A percentile compares a stretch with the other conserved stretches of the same genome.
phyloP scores from a whole-genome alignment of 352 stramenopile species.

The Pelagophyceae sp. region DNA sequence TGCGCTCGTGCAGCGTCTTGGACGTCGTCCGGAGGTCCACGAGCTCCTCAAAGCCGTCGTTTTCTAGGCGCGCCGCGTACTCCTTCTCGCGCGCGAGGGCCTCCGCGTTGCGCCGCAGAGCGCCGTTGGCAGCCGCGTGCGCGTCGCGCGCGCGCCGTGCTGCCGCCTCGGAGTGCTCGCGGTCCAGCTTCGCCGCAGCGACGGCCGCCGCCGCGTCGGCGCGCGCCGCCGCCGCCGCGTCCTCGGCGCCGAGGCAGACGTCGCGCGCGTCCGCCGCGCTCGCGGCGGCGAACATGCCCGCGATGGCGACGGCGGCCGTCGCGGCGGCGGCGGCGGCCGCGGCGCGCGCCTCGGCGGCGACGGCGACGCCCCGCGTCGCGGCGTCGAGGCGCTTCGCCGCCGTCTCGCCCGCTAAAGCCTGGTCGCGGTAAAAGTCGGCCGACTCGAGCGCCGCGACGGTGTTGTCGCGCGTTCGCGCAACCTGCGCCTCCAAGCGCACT shows the following conservation, averaged over 20 bases:
- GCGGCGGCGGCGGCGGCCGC: background rate
- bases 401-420: no score
- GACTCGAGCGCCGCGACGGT: background rate
- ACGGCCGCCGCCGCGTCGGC: slow-evolving; percentile 3
- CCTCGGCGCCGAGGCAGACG: background rate
- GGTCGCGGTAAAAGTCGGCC: no score
- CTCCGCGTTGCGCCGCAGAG: background rate
- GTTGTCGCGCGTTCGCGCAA: background rate
- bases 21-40: background rate
- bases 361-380: background rate
- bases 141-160: background rate
- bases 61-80: background rate
- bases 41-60: background rate
- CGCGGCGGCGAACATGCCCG: background rate
- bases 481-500: no score
- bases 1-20: background rate
- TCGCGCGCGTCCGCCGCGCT: background rate
- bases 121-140: background rate
- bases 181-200: background rate
- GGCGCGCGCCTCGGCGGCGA: background rate
- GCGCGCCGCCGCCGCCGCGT: background rate
- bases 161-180: background rate
- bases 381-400: no score
- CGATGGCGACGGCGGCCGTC: background rate
- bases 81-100: background rate